Base-by-base conservation (phyloP, 129 eudicot genomes). In the Flaveria sonorensis region DNA sequence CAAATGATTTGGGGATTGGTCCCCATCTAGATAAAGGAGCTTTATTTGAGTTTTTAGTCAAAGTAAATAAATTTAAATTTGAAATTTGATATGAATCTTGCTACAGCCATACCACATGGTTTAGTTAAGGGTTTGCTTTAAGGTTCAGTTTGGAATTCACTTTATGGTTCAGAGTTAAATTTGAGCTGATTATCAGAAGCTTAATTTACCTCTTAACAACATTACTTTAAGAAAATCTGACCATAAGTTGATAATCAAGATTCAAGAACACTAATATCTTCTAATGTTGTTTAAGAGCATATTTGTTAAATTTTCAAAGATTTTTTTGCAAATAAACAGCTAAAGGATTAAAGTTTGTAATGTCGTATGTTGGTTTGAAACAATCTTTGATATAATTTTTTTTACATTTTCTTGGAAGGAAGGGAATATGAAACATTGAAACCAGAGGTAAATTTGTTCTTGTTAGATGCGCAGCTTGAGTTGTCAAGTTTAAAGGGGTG, bases 1-100 rank as follows among this genome's bases (percentile, higher is more conserved):
- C 0, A 12, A 30, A 30, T 79, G 9, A 39, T 60, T 57, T n/a
- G 8, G 42, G 72, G 64, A 19, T 7, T 20, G 48, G 23, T 79
- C 10, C 39, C 48, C 30, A 39, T 72, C 67, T 18, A 46, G 77
- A 62, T 48, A 71, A 23, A 47, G 26, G 16, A 21, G 20, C 14
- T 57, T 28, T 59, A 12, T 48, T 51, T 79, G 83, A 36, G 57
- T 71, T 79, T 66, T 5, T 23, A 21, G 68, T 77, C 59, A 53
- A 53, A 40, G 13, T 77, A 39, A 67, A 36, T 70, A n/a, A 51
- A 28, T 60, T 70, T 70, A 71, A 66, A 18, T 63, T 21, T 13
- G 45, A 48, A 14, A 16, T 56, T 40, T 46, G 71, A 53, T 50
- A 16, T 50, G 16, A 26, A 56, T 36, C 62, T 71, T 26, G 63